Percentiles rank a stretch among this genome's conserved stretches.
Conservation (phyloP, 169 alveolate species). For the Plasmodium gonderi region DNA sequence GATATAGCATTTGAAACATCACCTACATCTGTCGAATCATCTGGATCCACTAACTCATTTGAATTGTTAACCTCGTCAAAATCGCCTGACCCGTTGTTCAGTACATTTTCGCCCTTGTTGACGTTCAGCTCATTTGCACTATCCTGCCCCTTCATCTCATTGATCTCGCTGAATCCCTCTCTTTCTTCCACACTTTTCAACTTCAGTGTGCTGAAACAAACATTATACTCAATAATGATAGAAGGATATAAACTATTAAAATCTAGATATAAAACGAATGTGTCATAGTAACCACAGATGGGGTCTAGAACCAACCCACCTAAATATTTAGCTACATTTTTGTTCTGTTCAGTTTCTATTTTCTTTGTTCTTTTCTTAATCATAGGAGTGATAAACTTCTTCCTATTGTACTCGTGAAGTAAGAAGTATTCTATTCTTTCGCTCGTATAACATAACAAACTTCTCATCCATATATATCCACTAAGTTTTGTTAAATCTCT, state of each 20-base stretch:
- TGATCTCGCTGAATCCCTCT: constrained; percentile 21
- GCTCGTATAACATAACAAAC: constrained; percentile 89
- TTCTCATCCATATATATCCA: constrained; percentile 93
- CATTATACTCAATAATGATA: constrained; percentile 98
- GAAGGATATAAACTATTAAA: constrained; percentile 99
- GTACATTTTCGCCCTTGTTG: background rate
- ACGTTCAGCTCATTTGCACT: constrained; percentile 45
- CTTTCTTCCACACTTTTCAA: constrained; percentile 56
- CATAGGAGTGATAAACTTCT: constrained; percentile 88
- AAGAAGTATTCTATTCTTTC: constrained; percentile 93
- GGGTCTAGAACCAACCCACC: constrained; percentile 99
- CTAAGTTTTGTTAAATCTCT: constrained; percentile 92
- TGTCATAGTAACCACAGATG: constrained; percentile 96
- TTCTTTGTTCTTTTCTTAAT: constrained; percentile 7
- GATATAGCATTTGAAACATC: constrained; percentile 2
- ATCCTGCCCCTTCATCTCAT: constrained; percentile 32
- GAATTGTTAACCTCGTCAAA: constrained; percentile 11
- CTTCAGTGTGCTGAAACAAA: constrained; percentile 96
- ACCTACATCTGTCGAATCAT: constrained; percentile 62
- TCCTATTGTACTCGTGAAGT: constrained; percentile 90
- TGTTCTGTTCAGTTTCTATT: constrained; percentile 38
- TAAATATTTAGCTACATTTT: constrained; percentile 82
- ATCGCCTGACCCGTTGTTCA: constrained; percentile 34
- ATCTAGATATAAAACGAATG: constrained; percentile 95
- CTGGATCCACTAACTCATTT: constrained; percentile 40